Conservation (phyloP, 2,329 filamentous ascomycete genomes). For the Claviceps sp. region DNA sequence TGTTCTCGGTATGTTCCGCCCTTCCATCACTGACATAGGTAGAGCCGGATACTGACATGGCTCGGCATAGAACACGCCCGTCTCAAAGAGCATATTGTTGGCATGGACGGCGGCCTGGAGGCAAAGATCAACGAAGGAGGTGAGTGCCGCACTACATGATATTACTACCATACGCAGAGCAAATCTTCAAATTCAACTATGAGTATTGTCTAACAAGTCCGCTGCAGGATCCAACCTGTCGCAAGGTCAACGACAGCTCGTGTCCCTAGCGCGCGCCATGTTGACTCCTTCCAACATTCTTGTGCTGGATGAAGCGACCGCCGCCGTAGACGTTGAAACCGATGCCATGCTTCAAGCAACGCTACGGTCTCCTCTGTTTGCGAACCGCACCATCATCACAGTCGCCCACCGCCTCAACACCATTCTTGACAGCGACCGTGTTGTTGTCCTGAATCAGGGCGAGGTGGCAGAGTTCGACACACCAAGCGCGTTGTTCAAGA, state of each 20-base stretch:
- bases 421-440: conserved; percentile 76
- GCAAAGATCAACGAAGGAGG: conserved; percentile 88
- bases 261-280: conserved; percentile 85
- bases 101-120: conserved; percentile 82
- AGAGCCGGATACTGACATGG: neutral
- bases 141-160: conserved; percentile 31
- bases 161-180: neutral
- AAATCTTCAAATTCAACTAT: too few relatives aligned
- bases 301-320: conserved; percentile 92
- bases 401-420: conserved; percentile 98
- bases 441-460: conserved; percentile 86
- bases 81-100: conserved; percentile 76
- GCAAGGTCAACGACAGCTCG: conserved; percentile 84
- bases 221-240: conserved; percentile 76
- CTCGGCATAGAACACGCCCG: conserved; percentile 63
- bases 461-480: conserved; percentile 87
- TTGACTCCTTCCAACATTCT: conserved; percentile 94
- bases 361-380: conserved; percentile 55
- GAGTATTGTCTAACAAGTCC: too few relatives aligned
- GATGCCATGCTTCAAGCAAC: conserved; percentile 54
- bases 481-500: conserved; percentile 62
- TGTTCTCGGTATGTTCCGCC: conserved; percentile 50
- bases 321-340: conserved; percentile 55
- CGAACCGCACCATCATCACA: conserved; percentile 91
- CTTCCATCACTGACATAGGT: neutral